Percentiles rank a stretch among this genome's conserved stretches.
phyloP scores from a whole-genome alignment of 495 filamentous ascomycete species.

The Podospora bellae-mahoneyi region DNA sequence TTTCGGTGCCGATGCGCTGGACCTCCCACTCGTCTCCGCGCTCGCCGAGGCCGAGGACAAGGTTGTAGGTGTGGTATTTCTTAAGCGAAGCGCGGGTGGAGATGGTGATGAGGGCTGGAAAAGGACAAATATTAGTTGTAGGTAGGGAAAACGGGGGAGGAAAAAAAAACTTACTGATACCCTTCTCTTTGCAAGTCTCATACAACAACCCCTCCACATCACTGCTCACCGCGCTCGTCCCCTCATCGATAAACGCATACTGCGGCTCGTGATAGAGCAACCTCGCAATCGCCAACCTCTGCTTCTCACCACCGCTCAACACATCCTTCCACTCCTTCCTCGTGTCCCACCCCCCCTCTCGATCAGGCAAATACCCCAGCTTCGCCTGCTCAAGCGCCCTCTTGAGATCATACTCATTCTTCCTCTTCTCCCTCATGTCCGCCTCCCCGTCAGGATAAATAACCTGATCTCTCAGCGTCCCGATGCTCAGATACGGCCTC shows the following conservation, averaged over 20 bases:
- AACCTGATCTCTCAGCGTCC: constrained; percentile 95
- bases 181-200: constrained; percentile 83
- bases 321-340: constrained; percentile 99
- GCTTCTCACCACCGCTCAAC: constrained; percentile 95
- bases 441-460: constrained; percentile 95
- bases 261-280: constrained; percentile 91
- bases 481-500: constrained; percentile 85
- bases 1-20: constrained; percentile 85
- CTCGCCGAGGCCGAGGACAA: constrained; percentile 73
- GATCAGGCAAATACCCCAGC: constrained; percentile 81
- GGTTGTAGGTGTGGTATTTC: constrained; percentile 88
- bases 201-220: constrained; percentile 96
- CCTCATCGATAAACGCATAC: constrained; percentile 93
- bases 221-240: constrained; percentile 85
- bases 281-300: constrained; percentile 85
- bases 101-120: constrained; percentile 77
- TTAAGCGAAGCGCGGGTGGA: constrained; percentile 89
- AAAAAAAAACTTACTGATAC: constrained; percentile 65
- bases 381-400: constrained; percentile 75
- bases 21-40: constrained; percentile 73
- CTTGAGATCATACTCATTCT: constrained; percentile 69
- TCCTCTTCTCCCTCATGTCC: constrained; percentile 82
- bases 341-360: constrained; percentile 96
- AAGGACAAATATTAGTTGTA: background rate
- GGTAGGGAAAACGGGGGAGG: background rate